Percentiles rank a stretch among this genome's conserved stretches.
Evolutionary conservation across 768 basidiomycete species (phyloP).

Genomic region (Mycena vulgaris): DNA sequence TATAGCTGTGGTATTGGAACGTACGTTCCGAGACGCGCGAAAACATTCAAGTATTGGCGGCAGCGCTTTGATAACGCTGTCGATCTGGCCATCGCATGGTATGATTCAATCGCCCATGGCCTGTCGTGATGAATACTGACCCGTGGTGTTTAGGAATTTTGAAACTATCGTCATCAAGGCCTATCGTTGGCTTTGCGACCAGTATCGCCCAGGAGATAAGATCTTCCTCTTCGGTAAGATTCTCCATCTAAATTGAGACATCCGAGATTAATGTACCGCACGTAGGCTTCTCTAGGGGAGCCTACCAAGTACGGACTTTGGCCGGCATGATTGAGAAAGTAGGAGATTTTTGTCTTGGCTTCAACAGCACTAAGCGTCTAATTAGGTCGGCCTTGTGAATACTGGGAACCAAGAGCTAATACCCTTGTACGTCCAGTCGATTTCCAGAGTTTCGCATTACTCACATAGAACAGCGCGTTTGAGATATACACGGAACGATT

Average conservation of each 20-base stretch:
- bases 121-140: neutral
- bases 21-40: constrained; percentile 42
- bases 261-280: neutral
- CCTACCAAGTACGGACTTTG: constrained; percentile 50
- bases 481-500: constrained; percentile 14
- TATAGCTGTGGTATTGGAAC: constrained; percentile 55
- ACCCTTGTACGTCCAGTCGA: constrained; percentile 46
- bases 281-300: constrained; percentile 52
- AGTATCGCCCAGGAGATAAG: constrained; percentile 43
- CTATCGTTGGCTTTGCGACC: constrained; percentile 48
- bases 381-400: constrained; percentile 54
- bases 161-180: constrained; percentile 43
- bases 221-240: constrained; percentile 44
- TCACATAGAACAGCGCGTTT: constrained; percentile 11
- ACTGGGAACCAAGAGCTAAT: constrained; percentile 57
- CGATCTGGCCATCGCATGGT: constrained; percentile 59
- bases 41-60: constrained; percentile 36
- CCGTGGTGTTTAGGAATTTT: constrained; percentile 46
- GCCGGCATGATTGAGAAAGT: constrained; percentile 47
- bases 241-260: neutral
- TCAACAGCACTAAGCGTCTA: neutral
- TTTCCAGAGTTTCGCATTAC: neutral
- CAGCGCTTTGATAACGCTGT: constrained; percentile 44
- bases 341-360: neutral
- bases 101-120: constrained; percentile 3